Percentiles rank a stretch among this genome's conserved stretches.
Conservation (phyloP, 1,139 yeast species). For the Groenewaldozyma sp. region DNA sequence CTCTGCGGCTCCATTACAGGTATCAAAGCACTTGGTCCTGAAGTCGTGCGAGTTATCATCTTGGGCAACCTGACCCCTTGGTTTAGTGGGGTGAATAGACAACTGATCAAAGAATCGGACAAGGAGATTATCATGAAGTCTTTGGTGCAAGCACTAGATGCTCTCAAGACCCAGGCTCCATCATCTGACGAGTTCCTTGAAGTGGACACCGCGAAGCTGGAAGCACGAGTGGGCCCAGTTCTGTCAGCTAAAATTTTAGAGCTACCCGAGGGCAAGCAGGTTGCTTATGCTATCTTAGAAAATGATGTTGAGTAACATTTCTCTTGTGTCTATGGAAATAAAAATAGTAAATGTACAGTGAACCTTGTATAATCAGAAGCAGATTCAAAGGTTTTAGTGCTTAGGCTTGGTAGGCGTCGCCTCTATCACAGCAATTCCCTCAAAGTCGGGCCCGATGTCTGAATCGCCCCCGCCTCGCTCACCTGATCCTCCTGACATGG, state of each 20-base stretch:
- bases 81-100: slow-evolving; percentile 33
- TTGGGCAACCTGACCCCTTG: slow-evolving; percentile 80
- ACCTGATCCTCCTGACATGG: too few relatives aligned
- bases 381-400: too few relatives aligned
- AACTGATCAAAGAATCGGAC: slow-evolving; percentile 23
- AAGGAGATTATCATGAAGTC: slow-evolving; percentile 20
- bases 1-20: slow-evolving; percentile 90
- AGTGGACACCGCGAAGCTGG: slow-evolving; percentile 36
- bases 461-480: background rate
- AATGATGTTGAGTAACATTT: slow-evolving; percentile 40
- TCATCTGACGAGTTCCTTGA: slow-evolving; percentile 19
- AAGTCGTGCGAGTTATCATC: slow-evolving; percentile 75
- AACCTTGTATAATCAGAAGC: too few relatives aligned
- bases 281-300: slow-evolving; percentile 66
- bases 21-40: slow-evolving; percentile 72
- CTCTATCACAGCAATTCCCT: background rate
- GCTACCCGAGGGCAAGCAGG: slow-evolving; percentile 45
- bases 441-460: background rate
- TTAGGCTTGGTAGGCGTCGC: slow-evolving; percentile 4
- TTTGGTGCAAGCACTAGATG: slow-evolving; percentile 25
- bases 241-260: slow-evolving; percentile 44
- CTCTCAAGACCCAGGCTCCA: slow-evolving; percentile 21
- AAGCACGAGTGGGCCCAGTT: slow-evolving; percentile 51
- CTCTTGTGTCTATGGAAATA: slow-evolving; percentile 1
- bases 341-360: background rate